Evolutionary conservation across 495 filamentous ascomycete species (phyloP).

Genomic region (Massariosphaeria phaeospora): DNA sequence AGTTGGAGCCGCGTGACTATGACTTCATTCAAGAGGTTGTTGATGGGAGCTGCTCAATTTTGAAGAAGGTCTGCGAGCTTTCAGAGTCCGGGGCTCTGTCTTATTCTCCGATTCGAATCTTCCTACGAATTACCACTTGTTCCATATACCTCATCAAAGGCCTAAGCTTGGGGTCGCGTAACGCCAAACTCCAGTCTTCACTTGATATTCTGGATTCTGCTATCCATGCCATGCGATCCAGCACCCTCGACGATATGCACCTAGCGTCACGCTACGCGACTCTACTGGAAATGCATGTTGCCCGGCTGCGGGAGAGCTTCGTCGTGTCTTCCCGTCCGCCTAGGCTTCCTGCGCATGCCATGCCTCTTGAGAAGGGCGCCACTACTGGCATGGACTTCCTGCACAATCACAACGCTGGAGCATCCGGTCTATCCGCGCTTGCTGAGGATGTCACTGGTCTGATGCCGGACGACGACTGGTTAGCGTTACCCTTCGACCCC

Average conservation of each 20-base stretch:
- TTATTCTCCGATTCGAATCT: slow-evolving; percentile 51
- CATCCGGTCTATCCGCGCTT: slow-evolving; percentile 27
- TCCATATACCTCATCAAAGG: slow-evolving; percentile 54
- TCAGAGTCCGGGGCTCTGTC: slow-evolving; percentile 36
- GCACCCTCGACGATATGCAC: slow-evolving; percentile 51
- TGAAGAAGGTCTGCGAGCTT: slow-evolving; percentile 45
- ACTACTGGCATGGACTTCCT: slow-evolving; percentile 28
- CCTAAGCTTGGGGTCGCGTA: slow-evolving; percentile 48
- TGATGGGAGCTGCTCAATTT: slow-evolving; percentile 50
- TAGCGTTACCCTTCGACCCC: slow-evolving; percentile 50
- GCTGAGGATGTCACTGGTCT: slow-evolving; percentile 27
- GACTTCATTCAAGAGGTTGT: slow-evolving; percentile 55
- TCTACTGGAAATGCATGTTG: slow-evolving; percentile 42
- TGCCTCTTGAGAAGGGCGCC: slow-evolving; percentile 15
- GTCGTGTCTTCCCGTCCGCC: slow-evolving; percentile 31
- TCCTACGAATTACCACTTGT: slow-evolving; percentile 49
- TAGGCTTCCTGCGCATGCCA: slow-evolving; percentile 10
- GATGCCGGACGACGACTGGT: slow-evolving; percentile 49
- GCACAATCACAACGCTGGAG: slow-evolving; percentile 31
- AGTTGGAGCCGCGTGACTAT: slow-evolving; percentile 44
- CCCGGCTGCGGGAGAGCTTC: slow-evolving; percentile 28
- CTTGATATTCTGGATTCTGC: slow-evolving; percentile 48
- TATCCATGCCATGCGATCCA: slow-evolving; percentile 48
- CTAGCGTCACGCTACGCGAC: slow-evolving; percentile 50
- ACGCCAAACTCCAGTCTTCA: slow-evolving; percentile 47